Base-by-base conservation (phyloP, 2,329 filamentous ascomycete genomes). In the Pseudocercospora eumusae region DNA sequence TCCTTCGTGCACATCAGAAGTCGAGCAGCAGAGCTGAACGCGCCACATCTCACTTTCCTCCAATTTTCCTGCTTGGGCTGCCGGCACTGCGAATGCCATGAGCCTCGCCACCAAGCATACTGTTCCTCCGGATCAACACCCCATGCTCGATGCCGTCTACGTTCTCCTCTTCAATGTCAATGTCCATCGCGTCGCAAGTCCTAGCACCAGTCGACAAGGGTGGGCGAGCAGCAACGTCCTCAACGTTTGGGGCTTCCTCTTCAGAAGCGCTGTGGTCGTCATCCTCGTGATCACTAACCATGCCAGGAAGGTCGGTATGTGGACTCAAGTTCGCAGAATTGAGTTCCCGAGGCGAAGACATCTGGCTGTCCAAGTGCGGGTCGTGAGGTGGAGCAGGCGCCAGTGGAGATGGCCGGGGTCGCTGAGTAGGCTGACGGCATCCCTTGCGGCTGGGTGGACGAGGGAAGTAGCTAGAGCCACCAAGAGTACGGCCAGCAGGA, bases 251-350 rank as follows among this genome's bases (percentile, higher is more conserved):
- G 20, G 64, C 67, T 47, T 75, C 73, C 40, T 75, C 70, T 44
- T 73, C 71, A 25, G 66, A 68, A 31, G 64, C 70, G n/a, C 69
- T 71, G 57, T 72, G 77, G 44, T 80, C 77, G 57, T 80, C 79
- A 60, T 82, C 80, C 60, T 82, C 80, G 68, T 81, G 78, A 64
- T 82, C 80, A 66, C 78, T 81, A 36, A 82, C 78, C 63, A 82
- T 71, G 23, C 80, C 80, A 15, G 80, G 80, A 69, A 82, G 80
- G 58, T 78, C 76, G 2, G 79, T 78, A 61, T 81, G 75, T 31
- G 80, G 80, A 64, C 77, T 80, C 62, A 81, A 74, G 47, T 77
- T 76, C 6, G 67, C 60, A 10, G 66, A 69, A 47, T 45, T 54
- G 8, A 57, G 59, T 27, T 70, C 70, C 10, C 70, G 67, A 6